Evolutionary conservation across 768 basidiomycete species (phyloP), one percentile per base, ranked within the genome.

Genomic region (Hygrocybe punicea): DNA sequence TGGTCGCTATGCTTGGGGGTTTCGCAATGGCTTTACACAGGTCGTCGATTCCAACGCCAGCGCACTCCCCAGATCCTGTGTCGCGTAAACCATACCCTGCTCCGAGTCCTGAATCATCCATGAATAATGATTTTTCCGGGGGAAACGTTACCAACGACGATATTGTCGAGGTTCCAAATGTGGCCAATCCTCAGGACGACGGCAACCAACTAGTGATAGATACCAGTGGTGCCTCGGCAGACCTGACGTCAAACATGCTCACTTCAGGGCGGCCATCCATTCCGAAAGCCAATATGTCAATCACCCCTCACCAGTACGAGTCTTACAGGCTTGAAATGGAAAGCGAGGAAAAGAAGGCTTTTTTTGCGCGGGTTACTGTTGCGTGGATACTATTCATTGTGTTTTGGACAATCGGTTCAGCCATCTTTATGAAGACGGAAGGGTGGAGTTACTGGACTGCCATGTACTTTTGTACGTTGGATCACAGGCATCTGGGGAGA

Each of bases 371-470:
- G 63, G 76, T 87, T 45, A 53, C 63, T 2, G 69, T 89, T 17
- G 84, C 85, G 0, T 82, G 82, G 73, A 49, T 67, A 0, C 61
- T 87, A 29, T 92, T 93, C 71, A 64, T 90, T 19, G 61, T 79
- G n/a, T 93, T 93, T 73, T 93, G 91, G 91, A 74, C 83, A 63
- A 73, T 80, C n/a, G 89, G 90, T 3, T 81, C 86, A 3, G 78
- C 75, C 1, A 83, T 91, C 40, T 92, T 92, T 61, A 78, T 71
- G 65, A 65, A 67, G n/a, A 89, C 87, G 0, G 89, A 92, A 67
- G 72, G 71, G 1, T 92, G 89, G 89, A 42, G 70, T 0, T 89
- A 82, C 64, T 85, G 84, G 1, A 59, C 65, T 14, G 78, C 88
- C 0, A 63, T 88, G 57, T 91, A 91, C 65, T 91, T 91, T 64